Evolutionary conservation across 2,329 filamentous ascomycete species (phyloP).

Genomic region (Akanthomyces dipterigenus): DNA sequence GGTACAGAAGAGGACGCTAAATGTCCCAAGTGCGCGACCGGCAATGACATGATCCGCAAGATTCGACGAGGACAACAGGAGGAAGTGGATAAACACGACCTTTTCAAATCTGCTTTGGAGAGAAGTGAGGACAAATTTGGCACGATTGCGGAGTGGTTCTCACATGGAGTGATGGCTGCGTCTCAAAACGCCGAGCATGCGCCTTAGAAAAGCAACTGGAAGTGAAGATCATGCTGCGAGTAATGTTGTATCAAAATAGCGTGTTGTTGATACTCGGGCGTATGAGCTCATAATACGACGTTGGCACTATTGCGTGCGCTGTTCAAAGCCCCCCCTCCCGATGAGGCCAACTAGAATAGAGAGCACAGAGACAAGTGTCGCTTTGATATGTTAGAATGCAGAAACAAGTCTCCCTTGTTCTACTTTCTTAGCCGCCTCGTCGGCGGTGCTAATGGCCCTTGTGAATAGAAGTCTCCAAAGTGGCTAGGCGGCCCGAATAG

Average conservation of each 20-base stretch:
- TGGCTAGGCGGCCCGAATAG: too few relatives aligned
- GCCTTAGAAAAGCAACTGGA: neutral
- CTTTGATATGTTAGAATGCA: too few relatives aligned
- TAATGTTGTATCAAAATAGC: neutral
- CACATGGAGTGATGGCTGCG: constrained; percentile 76
- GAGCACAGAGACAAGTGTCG: too few relatives aligned
- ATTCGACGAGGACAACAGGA: constrained; percentile 83
- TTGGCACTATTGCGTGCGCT: too few relatives aligned
- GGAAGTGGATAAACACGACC: constrained; percentile 76
- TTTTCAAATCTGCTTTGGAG: constrained; percentile 77
- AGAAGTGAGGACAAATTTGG: constrained; percentile 76
- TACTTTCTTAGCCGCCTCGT: too few relatives aligned
- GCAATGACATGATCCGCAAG: constrained; percentile 82
- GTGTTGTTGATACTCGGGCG: neutral
- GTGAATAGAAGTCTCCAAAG: too few relatives aligned
- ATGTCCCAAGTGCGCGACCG: constrained; percentile 77
- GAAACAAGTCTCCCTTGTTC: too few relatives aligned
- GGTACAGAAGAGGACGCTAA: constrained; percentile 56
- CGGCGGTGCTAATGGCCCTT: too few relatives aligned
- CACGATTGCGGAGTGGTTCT: constrained; percentile 94
- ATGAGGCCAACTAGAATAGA: too few relatives aligned
- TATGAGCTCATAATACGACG: too few relatives aligned
- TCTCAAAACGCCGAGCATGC: constrained; percentile 28
- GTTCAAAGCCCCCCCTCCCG: too few relatives aligned
- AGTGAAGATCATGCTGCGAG: neutral